A percentile compares a stretch with the other conserved stretches of the same genome.
These are phyloP conservation scores for Alternaria viburni DNA, from an alignment of 2,329 filamentous ascomycete genomes.

Conservation along the genomic window DNA sequence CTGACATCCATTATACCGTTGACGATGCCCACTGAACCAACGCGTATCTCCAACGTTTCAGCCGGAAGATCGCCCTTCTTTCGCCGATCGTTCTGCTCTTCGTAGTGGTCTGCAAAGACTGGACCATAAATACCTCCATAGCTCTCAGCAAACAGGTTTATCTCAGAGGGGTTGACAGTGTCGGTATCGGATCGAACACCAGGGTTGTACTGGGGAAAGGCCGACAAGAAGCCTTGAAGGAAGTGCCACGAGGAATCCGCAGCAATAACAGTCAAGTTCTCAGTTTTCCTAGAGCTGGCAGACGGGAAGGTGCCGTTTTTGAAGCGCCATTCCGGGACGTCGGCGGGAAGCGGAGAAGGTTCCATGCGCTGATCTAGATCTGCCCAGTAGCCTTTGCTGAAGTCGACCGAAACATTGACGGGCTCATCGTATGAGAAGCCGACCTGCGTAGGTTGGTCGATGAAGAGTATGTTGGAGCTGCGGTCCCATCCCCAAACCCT, in stretches of 20 bases:
- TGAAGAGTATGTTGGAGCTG: slow-evolving; percentile 64
- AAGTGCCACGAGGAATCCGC: slow-evolving; percentile 71
- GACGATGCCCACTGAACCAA: slow-evolving; percentile 71
- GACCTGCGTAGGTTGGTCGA: slow-evolving; percentile 72
- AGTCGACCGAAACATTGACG: slow-evolving; percentile 56
- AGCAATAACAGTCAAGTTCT: slow-evolving; percentile 63
- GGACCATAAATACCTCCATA: slow-evolving; percentile 75
- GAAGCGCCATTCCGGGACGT: slow-evolving; percentile 49
- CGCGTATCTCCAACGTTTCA: slow-evolving; percentile 64
- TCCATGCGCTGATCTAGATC: slow-evolving; percentile 7
- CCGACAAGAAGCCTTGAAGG: slow-evolving; percentile 65
- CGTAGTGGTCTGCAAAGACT: slow-evolving; percentile 63
- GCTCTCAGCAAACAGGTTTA: slow-evolving; percentile 73
- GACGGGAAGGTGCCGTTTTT: slow-evolving; percentile 72
- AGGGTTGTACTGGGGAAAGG: slow-evolving; percentile 65
- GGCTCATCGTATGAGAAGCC: slow-evolving; percentile 71
- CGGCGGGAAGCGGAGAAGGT: slow-evolving; percentile 40
- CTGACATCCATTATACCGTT: slow-evolving; percentile 73
- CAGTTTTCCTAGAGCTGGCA: slow-evolving; percentile 55
- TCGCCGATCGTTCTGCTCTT: slow-evolving; percentile 67
- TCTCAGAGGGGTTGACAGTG: slow-evolving; percentile 55
- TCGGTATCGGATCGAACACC: slow-evolving; percentile 49
- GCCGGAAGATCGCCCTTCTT: slow-evolving; percentile 58
- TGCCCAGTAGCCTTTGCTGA: slow-evolving; percentile 5
- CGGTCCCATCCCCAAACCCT: slow-evolving; percentile 72